Percentiles rank a stretch among this genome's conserved stretches.
These are phyloP conservation scores for Colletotrichum chrysophilum DNA, from an alignment of 2,329 filamentous ascomycete species.

Conservation along the genomic window DNA sequence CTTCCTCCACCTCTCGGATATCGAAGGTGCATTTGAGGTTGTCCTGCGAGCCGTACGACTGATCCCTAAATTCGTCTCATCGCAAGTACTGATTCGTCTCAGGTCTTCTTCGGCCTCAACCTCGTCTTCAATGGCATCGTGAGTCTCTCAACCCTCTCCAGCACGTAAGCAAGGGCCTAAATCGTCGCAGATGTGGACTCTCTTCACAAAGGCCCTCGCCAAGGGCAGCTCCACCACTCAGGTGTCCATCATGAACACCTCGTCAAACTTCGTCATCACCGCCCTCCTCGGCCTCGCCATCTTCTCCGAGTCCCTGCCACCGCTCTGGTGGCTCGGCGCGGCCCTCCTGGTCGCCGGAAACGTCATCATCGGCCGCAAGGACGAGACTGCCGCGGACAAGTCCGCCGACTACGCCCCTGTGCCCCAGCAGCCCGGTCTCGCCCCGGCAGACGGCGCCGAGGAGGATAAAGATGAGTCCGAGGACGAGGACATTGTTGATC, in stretches of 20 bases:
- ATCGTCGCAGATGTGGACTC: slow-evolving; percentile 72
- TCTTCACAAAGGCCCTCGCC: slow-evolving; percentile 81
- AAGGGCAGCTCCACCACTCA: slow-evolving; percentile 77
- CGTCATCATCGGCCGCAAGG: slow-evolving; percentile 77
- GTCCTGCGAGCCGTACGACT: slow-evolving; percentile 53
- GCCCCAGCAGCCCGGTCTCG: slow-evolving; percentile 25
- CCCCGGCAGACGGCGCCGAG: slow-evolving; percentile 10
- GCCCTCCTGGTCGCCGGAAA: slow-evolving; percentile 75
- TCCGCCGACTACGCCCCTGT: slow-evolving; percentile 33
- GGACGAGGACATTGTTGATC: slow-evolving; percentile 40
- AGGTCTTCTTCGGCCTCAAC: slow-evolving; percentile 79
- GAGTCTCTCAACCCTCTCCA: slow-evolving; percentile 28
- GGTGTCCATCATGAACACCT: slow-evolving; percentile 83
- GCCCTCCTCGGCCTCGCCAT: slow-evolving; percentile 73
- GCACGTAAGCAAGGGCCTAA: neutral
- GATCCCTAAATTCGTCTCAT: neutral
- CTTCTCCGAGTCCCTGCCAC: slow-evolving; percentile 74
- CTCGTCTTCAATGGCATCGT: slow-evolving; percentile 75
- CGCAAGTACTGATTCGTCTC: neutral
- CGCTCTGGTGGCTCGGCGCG: slow-evolving; percentile 79
- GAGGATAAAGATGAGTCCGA: slow-evolving; percentile 27
- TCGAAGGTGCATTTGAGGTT: slow-evolving; percentile 51
- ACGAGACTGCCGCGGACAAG: slow-evolving; percentile 48
- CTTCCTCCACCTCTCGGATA: slow-evolving; percentile 45
- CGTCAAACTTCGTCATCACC: slow-evolving; percentile 80